Base-by-base conservation (phyloP, 805 yeast genomes). In the Isabelozyma heimii region DNA sequence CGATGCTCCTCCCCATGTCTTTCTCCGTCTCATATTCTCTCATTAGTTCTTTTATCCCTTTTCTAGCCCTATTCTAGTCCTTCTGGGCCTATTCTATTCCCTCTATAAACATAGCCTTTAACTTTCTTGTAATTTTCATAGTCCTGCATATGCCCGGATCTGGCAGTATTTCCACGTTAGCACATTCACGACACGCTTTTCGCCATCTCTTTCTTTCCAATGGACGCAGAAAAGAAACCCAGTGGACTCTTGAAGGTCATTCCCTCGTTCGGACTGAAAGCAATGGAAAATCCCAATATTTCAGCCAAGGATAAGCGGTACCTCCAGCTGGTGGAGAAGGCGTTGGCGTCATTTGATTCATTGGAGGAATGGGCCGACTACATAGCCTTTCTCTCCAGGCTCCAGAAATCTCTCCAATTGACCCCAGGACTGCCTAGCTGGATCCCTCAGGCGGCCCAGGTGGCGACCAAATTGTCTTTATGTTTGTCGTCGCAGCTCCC, bases 301-400 rank as follows among this genome's bases (percentile, higher is more conserved):
- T 26, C 43, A 33, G 10, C n/a, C 27, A 42, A 42, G 49, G 91
- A 87, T 60, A 86, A 81, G 69, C 83, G 87, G 51, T 86, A 84
- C 60, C 70, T 75, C 16, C 74, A 80, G n/a, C 83, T 78, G 49
- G 78, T 92, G 10, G 92, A 87, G 46, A 80, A 84, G 55, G 89
- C 94, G 0, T 72, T 94, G 17, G 76, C 80, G 6, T 75, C 81
- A 15, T 92, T 92, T 70, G 97, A 89, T 46, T 70, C 87, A 1
- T 86, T 91, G 1, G 87, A 84, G 30, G 99, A 94, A 71, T 94
- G 99, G 99, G 98, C 99, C 12, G 99, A 94, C 63, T 91, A 92
- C 64, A 94, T 94, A 48, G 86, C 97, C 17, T 91, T 89, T 63
- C 73, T 95, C 42, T 84, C 92, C 2, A 82, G 87, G 51, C 76